phyloP scores from a whole-genome alignment of 2,329 filamentous ascomycete genomes.

The Hypoxylon sp. region DNA sequence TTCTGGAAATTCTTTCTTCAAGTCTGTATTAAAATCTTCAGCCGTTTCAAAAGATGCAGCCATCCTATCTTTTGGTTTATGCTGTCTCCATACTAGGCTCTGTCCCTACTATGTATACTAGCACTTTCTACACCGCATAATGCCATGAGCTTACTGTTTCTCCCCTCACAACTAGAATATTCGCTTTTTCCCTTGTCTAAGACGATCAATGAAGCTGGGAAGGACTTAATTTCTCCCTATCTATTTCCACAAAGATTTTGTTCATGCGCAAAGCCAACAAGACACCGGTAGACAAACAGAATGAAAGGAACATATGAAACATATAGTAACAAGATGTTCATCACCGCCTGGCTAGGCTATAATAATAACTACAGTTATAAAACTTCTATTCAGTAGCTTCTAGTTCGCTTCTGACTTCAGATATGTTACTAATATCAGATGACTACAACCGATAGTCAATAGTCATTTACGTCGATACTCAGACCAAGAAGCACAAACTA shows the following conservation, averaged over 20 bases:
- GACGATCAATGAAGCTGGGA: neutral
- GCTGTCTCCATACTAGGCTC: neutral
- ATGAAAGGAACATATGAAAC: slow-evolving; percentile 25
- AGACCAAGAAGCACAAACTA: neutral
- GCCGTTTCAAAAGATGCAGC: neutral
- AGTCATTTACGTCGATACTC: neutral
- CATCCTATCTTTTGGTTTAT: neutral
- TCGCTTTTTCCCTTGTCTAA: neutral
- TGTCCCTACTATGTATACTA: neutral
- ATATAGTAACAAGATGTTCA: neutral
- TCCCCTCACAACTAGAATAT: neutral
- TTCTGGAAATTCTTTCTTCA: neutral
- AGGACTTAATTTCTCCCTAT: slow-evolving; percentile 11
- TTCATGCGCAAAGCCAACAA: slow-evolving; percentile 12
- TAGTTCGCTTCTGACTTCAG: neutral
- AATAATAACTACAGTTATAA: slow-evolving; percentile 14
- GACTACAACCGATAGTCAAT: neutral
- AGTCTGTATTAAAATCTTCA: neutral
- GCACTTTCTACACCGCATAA: neutral
- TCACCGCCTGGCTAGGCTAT: neutral
- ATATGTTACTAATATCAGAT: neutral
- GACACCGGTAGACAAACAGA: slow-evolving; percentile 22
- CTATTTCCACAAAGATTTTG: slow-evolving; percentile 11
- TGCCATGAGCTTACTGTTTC: neutral
- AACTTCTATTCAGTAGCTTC: neutral